A percentile compares a stretch with the other conserved stretches of the same genome.
phyloP scores from a whole-genome alignment of 176 grass and related monocot species.

The Stipa capillata region DNA sequence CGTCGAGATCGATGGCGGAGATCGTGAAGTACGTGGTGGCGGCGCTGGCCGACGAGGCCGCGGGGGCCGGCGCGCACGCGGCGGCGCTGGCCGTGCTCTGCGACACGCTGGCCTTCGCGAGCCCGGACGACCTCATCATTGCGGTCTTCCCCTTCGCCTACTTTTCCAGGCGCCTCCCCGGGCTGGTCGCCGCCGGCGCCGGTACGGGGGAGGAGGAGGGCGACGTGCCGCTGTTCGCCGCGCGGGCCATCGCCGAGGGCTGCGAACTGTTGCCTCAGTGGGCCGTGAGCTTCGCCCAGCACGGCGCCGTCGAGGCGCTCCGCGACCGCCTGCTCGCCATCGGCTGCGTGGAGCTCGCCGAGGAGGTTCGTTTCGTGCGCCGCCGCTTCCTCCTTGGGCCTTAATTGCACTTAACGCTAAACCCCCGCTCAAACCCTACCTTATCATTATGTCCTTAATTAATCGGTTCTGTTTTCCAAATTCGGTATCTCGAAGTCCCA shows the following conservation, averaged over 20 bases:
- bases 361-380: constrained; percentile 24
- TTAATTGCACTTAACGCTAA: too few relatives aligned
- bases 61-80: not conserved
- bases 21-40: not conserved
- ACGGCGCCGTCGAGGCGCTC: constrained; percentile 32
- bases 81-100: constrained; percentile 27
- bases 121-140: too few relatives aligned
- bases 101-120: not conserved
- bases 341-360: constrained; percentile 45
- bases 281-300: not conserved
- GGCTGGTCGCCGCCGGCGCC: not conserved
- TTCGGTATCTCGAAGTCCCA: too few relatives aligned
- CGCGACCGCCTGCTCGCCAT: constrained; percentile 26
- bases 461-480: too few relatives aligned
- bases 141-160: too few relatives aligned
- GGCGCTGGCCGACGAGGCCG: not conserved
- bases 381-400: not conserved
- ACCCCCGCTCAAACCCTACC: too few relatives aligned
- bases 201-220: not conserved
- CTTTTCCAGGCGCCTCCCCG: constrained; percentile 1
- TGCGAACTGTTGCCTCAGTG: constrained; percentile 16
- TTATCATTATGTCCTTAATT: too few relatives aligned
- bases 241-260: constrained; percentile 30
- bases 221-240: constrained; percentile 34
- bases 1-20: not conserved